Percentiles rank a stretch among this genome's conserved stretches.
Evolutionary conservation across 495 filamentous ascomycete species (phyloP).

Genomic region (Hypoxylon lienhwacheense): DNA sequence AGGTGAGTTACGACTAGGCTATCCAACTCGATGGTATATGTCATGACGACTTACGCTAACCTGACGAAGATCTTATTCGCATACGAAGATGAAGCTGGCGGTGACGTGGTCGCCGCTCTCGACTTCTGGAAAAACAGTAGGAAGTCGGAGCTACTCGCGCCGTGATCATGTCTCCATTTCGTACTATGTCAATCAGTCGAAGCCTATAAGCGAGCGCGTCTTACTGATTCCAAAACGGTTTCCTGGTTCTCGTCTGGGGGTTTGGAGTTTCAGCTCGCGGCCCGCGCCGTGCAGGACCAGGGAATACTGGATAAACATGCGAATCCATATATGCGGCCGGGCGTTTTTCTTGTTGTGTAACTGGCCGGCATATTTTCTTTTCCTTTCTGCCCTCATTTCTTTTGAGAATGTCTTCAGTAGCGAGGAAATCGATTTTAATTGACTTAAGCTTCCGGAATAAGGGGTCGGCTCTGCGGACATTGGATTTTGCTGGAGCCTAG

Average conservation of each 20-base stretch:
- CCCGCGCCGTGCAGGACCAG: slow-evolving; percentile 25
- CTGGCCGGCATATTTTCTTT: slow-evolving; percentile 26
- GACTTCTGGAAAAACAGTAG: slow-evolving; percentile 86
- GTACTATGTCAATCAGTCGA: slow-evolving; percentile 10
- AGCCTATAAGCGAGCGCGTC: slow-evolving; percentile 5
- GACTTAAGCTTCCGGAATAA: slow-evolving; percentile 22
- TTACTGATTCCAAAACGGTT: slow-evolving; percentile 4
- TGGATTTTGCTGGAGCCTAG: slow-evolving; percentile 28
- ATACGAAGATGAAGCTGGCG: slow-evolving; percentile 93
- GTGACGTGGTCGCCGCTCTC: slow-evolving; percentile 91
- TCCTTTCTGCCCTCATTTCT: slow-evolving; percentile 23
- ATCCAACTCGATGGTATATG: slow-evolving; percentile 20
- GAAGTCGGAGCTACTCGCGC: slow-evolving; percentile 41
- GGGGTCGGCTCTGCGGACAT: slow-evolving; percentile 16
- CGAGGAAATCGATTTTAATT: slow-evolving; percentile 31
- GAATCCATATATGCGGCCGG: slow-evolving; percentile 12
- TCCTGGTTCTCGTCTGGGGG: slow-evolving; percentile 12
- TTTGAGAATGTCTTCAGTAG: slow-evolving; percentile 34
- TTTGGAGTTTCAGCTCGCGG: slow-evolving; percentile 10
- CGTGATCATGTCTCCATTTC: slow-evolving; percentile 16
- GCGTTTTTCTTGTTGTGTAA: slow-evolving; percentile 15
- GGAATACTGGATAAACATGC: slow-evolving; percentile 33
- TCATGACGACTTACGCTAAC: slow-evolving; percentile 14
- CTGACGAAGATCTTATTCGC: slow-evolving; percentile 61
- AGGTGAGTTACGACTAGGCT: slow-evolving; percentile 63